Evolutionary conservation across 2,329 filamentous ascomycete genomes (phyloP), one percentile per base, ranked within the genome.

Genomic region (Pestalotiopsis sp.): DNA sequence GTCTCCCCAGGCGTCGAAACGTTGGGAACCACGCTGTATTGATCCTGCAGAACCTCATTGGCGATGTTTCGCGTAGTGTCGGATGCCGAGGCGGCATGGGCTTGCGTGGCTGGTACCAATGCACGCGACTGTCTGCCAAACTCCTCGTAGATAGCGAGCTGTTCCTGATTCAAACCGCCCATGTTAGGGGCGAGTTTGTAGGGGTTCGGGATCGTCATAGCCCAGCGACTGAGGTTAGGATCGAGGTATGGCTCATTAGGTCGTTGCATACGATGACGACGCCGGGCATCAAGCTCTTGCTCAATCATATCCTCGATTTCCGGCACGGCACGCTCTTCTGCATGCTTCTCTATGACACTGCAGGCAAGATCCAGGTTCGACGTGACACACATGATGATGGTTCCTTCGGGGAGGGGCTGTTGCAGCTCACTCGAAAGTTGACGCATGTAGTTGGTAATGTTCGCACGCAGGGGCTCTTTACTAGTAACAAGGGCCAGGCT

Each of bases 381-480:
- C 78, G 98, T 99, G 69, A 99, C 95, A 79, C 97, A 98, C 93
- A 99, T 98, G 67, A 98, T 88, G 69, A 99, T 96, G 39, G 96
- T 93, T 6, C 96, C 96, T 81, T 99, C 96, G 0, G 96, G 94
- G 70, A 99, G 86, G 17, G 93, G 92, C 65, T 93, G 92, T 66
- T 93, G 90, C 48, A 97, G 86, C 48, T 91, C 89, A 62, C 81
- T 83, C 3, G 89, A 86, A n/a, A 90, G 79, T 62, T 85, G 85
- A 65, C 96, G 92, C 78, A 99, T 94, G 77, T 98, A 97, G 80
- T 98, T 99, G 66, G 92, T 97, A 80, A 99, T 97, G 81, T 97
- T 98, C 79, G 97, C 96, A 69, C 96, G 90, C 17, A 99, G 85
- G 17, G 96, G 96, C 78, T 99, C 96, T 80, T 98, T 99, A 77